A percentile compares a stretch with the other conserved stretches of the same genome.
Evolutionary conservation across 768 basidiomycete genomes (phyloP).

Genomic region (Phallus indusiatus): DNA sequence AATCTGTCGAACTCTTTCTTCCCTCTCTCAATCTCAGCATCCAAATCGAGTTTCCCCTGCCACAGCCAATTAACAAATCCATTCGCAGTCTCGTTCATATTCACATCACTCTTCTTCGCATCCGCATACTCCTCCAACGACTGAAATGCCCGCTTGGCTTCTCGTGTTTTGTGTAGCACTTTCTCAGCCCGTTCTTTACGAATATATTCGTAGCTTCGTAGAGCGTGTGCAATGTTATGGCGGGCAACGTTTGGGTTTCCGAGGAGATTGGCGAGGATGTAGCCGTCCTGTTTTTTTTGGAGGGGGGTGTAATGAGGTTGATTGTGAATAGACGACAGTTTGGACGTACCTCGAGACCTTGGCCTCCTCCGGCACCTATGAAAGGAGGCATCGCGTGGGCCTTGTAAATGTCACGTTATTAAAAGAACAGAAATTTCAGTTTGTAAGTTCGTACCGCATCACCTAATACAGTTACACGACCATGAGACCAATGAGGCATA

Average conservation of each 20-base stretch:
- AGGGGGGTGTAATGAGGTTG: slow-evolving; percentile 22
- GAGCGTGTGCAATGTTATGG: slow-evolving; percentile 17
- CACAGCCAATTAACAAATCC: too few relatives aligned
- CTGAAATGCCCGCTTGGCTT: too few relatives aligned
- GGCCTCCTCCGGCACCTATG: slow-evolving; percentile 35
- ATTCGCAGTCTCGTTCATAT: too few relatives aligned
- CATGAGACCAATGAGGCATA: slow-evolving; percentile 40
- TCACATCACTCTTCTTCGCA: too few relatives aligned
- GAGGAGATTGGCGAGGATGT: slow-evolving; percentile 28
- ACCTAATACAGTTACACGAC: slow-evolving; percentile 39
- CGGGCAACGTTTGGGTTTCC: slow-evolving; percentile 27
- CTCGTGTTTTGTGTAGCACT: too few relatives aligned
- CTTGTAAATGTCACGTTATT: slow-evolving; percentile 3
- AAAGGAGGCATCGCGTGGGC: slow-evolving; percentile 34
- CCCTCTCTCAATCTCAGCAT: neutral
- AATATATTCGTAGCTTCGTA: slow-evolving; percentile 23
- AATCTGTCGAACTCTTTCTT: neutral
- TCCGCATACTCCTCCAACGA: too few relatives aligned
- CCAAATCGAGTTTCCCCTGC: too few relatives aligned
- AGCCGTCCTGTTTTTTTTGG: slow-evolving; percentile 27
- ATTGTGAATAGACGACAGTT: too few relatives aligned
- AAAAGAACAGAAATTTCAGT: neutral
- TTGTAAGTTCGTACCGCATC: slow-evolving; percentile 28
- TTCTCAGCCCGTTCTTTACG: slow-evolving; percentile 17
- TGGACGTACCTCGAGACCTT: slow-evolving; percentile 31